Conservation (phyloP, 2,329 filamentous ascomycete genomes). For the Sclerotinia subarctica region DNA sequence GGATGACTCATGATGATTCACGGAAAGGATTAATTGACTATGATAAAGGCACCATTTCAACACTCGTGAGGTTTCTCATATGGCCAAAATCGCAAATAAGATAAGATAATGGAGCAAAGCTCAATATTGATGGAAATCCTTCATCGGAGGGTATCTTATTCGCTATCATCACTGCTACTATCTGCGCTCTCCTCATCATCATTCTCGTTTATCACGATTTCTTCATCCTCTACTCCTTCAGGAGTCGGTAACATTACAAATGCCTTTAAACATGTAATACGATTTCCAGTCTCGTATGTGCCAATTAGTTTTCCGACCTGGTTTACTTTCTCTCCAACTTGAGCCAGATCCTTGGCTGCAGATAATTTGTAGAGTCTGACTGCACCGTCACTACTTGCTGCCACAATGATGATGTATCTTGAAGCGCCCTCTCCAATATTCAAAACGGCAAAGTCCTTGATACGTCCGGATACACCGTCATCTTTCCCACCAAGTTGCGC, state of each 20-base stretch:
- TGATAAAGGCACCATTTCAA: neutral
- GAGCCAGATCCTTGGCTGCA: slow-evolving; percentile 33
- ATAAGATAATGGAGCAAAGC: neutral
- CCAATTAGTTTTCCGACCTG: slow-evolving; percentile 58
- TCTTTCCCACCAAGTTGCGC: slow-evolving; percentile 76
- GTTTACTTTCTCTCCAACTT: slow-evolving; percentile 39
- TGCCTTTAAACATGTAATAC: slow-evolving; percentile 83
- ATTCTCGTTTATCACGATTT: slow-evolving; percentile 30
- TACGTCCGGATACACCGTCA: slow-evolving; percentile 65
- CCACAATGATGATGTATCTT: slow-evolving; percentile 57
- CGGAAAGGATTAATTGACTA: neutral
- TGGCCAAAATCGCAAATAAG: neutral
- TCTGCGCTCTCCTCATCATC: slow-evolving; percentile 25
- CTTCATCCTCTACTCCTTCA: slow-evolving; percentile 54
- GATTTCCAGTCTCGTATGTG: slow-evolving; percentile 78
- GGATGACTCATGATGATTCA: neutral
- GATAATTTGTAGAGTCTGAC: slow-evolving; percentile 72
- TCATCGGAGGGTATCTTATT: slow-evolving; percentile 35
- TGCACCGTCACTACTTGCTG: slow-evolving; percentile 80
- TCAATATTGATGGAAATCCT: slow-evolving; percentile 10
- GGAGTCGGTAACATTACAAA: slow-evolving; percentile 78
- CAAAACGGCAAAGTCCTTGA: slow-evolving; percentile 81
- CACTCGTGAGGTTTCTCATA: neutral
- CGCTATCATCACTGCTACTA: slow-evolving; percentile 36
- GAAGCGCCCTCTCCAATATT: slow-evolving; percentile 39